Conservation (phyloP, 73 alveolate species). For the Tetrahymena elliotti region DNA sequence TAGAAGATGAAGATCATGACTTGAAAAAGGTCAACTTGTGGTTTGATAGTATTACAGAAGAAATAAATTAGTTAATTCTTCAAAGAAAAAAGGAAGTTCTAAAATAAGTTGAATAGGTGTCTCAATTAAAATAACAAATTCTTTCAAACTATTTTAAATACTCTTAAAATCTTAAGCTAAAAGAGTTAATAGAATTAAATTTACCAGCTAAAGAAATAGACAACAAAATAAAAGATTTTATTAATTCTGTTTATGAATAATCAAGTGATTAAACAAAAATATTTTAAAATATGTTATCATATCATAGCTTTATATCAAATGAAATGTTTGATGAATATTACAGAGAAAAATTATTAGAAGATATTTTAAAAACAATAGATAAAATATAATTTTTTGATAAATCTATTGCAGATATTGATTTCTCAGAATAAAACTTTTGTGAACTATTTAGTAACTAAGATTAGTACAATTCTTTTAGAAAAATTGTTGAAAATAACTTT, state of each 20-base stretch:
- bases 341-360: too few relatives aligned
- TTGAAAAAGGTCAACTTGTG: not conserved
- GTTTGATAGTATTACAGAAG: not conserved
- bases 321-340: not conserved
- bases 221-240: too few relatives aligned
- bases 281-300: not conserved
- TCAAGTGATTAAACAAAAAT: not conserved
- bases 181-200: too few relatives aligned
- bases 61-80: too few relatives aligned
- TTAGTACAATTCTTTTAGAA: not conserved
- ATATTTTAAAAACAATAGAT: too few relatives aligned
- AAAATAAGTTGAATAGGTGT: not conserved
- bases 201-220: not conserved
- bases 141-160: too few relatives aligned
- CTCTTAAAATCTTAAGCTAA: too few relatives aligned
- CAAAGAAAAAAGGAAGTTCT: not conserved
- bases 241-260: not conserved
- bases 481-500: not conserved
- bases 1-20: not conserved
- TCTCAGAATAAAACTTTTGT: too few relatives aligned
- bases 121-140: too few relatives aligned
- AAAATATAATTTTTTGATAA: not conserved
- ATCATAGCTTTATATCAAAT: too few relatives aligned
- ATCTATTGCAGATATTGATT: not conserved
- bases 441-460: not conserved